A percentile compares a stretch with the other conserved stretches of the same genome.
phyloP scores from a whole-genome alignment of 1,139 yeast genomes.

The Yamadazyma siamensis region DNA sequence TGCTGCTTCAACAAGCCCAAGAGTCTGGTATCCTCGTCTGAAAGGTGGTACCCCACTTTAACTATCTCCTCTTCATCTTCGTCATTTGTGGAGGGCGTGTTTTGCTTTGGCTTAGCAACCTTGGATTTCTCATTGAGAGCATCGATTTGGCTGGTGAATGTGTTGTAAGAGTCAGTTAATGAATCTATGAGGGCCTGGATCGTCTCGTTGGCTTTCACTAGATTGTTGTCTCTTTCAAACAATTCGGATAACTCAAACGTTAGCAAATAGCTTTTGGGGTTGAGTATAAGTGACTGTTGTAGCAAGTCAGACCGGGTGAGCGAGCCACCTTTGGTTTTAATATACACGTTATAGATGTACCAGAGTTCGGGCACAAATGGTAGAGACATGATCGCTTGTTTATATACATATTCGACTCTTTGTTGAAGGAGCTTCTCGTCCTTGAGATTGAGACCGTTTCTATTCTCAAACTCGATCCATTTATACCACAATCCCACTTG shows the following conservation, averaged over 20 bases:
- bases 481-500: constrained; percentile 60
- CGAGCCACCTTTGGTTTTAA: constrained; percentile 17
- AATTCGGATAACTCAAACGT: constrained; percentile 67
- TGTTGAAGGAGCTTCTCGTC: constrained; percentile 45
- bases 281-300: constrained; percentile 55
- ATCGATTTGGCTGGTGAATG: constrained; percentile 20
- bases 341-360: constrained; percentile 57
- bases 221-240: constrained; percentile 57
- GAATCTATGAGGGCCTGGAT: constrained; percentile 48
- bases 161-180: constrained; percentile 32
- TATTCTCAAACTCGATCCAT: constrained; percentile 80
- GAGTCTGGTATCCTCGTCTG: constrained; percentile 25
- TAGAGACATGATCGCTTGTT: constrained; percentile 65
- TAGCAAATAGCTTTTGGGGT: constrained; percentile 69
- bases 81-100: constrained; percentile 10
- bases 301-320: constrained; percentile 38
- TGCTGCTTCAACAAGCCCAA: constrained; percentile 20
- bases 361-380: constrained; percentile 81
- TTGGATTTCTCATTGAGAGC: constrained; percentile 19
- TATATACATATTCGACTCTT: constrained; percentile 72
- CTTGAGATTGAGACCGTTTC: constrained; percentile 62
- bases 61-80: constrained; percentile 14
- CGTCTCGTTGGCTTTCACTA: constrained; percentile 49
- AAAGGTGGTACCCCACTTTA: constrained; percentile 14
- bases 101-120: constrained; percentile 1